Conservation (phyloP, 2,329 filamentous ascomycete genomes). For the Elsinoe fawcettii region DNA sequence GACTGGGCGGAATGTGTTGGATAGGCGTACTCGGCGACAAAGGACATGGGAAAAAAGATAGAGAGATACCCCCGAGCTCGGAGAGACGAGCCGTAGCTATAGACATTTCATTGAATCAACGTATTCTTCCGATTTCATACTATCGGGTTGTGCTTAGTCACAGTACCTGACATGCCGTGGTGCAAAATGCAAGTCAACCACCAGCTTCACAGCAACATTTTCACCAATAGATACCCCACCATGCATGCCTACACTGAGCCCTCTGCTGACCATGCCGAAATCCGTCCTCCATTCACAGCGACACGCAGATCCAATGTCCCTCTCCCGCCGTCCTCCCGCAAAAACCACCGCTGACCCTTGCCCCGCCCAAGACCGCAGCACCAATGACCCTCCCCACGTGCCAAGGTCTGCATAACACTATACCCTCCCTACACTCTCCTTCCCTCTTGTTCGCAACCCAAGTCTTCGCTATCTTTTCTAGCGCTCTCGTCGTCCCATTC, state of each 20-base stretch:
- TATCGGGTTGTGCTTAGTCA: not conserved
- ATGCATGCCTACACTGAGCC: not conserved
- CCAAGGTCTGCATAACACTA: not conserved
- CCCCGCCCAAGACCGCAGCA: not conserved
- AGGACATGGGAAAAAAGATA: slow-evolving; percentile 8
- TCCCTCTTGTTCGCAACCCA: not conserved
- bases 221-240: not conserved
- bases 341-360: not conserved
- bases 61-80: slow-evolving; percentile 9
- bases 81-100: not conserved
- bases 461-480: too few relatives aligned
- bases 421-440: not conserved
- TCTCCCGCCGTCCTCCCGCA: not conserved
- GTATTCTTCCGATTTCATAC: not conserved
- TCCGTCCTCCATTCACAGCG: not conserved
- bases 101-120: not conserved
- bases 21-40: slow-evolving; percentile 7
- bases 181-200: not conserved
- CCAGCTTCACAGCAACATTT: not conserved
- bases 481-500: not conserved
- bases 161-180: not conserved
- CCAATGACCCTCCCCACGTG: slow-evolving; percentile 2
- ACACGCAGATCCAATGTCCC: not conserved
- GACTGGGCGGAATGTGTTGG: not conserved
- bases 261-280: not conserved